Evolutionary conservation across 768 basidiomycete genomes (phyloP), one percentile per base, ranked within the genome.

Genomic region (Rhizopogon rudus): DNA sequence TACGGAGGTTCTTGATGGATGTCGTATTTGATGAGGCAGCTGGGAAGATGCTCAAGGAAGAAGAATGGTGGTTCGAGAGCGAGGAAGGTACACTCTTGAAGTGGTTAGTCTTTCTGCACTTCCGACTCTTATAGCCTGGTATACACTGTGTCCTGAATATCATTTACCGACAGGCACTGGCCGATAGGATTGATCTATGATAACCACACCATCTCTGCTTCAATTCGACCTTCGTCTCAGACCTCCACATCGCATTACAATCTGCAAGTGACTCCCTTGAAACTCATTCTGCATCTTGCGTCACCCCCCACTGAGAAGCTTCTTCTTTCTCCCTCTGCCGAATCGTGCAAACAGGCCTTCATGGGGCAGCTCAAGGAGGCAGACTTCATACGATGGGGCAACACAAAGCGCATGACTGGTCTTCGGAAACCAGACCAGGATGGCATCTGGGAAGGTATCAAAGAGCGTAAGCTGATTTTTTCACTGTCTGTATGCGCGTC

Each of bases 41-140:
- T 31, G 84, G 84, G 5, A 86, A 85, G 57, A 63, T 77, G 9
- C 72, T 95, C 57, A 89, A 88, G 65, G 91, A 94, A 60, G 89
- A 91, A 55, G 90, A 95, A 51, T 93, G 96, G 91, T 98, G 96
- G 97, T 97, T 99, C 69, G 93, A 97, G 71, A 88, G 86, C 58
- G 88, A 90, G 52, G 88, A 85, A 60, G 91, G 91, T 31, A 81
- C 79, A 6, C 66, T 90, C 48, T 78, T 95, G 63, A 92, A 93
- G 73, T 98, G 96, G 96, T 96, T 55, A 58, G 83, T 77, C 49
- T 40, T 52, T 54, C 14, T 25, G 28, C 33, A 37, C 33, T 53
- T 44, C 14, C 53, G 51, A 44, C 25, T 28, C 48, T 31, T n/a
- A 53, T 52, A 31, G 40, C 5, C 16, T 31, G 39, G 7, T 28